phyloP scores from a whole-genome alignment of 2,329 filamentous ascomycete genomes.

The Aureobasidium leucospermi region DNA sequence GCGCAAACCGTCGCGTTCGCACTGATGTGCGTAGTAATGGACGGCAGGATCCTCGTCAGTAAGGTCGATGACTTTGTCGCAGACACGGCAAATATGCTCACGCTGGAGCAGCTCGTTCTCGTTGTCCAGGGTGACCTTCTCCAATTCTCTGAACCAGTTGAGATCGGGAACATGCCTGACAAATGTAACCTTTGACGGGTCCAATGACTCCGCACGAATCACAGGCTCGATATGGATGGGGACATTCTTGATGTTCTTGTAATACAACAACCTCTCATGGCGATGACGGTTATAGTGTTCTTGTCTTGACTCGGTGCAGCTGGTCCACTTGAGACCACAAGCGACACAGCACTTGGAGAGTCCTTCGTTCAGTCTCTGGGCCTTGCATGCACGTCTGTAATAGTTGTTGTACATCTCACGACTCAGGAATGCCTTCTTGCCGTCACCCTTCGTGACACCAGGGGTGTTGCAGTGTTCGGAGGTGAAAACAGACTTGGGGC shows the following conservation, averaged over 20 bases:
- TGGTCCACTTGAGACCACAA: constrained; percentile 2
- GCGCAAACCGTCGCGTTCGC: not conserved
- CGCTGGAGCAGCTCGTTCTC: constrained; percentile 13
- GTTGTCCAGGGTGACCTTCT: not conserved
- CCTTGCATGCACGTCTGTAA: not conserved
- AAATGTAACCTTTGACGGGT: not conserved
- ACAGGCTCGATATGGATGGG: not conserved
- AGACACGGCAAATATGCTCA: constrained; percentile 3
- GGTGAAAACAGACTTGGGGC: constrained; percentile 7
- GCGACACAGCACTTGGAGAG: not conserved
- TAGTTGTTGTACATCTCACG: not conserved
- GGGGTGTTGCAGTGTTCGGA: not conserved
- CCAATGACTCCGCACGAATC: not conserved
- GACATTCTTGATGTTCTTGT: not conserved
- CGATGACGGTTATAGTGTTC: constrained; percentile 7
- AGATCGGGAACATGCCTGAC: not conserved
- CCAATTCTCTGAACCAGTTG: not conserved
- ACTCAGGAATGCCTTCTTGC: not conserved
- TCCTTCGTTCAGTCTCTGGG: not conserved
- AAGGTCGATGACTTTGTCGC: not conserved
- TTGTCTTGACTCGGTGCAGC: not conserved
- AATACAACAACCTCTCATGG: not conserved
- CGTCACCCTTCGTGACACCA: not conserved
- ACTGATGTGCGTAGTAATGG: not conserved
- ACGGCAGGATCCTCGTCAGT: not conserved